Evolutionary conservation across 208 protist genomes (phyloP), one percentile per base, ranked within the genome.

Genomic region (Acanthamoeba culbertsoni): DNA sequence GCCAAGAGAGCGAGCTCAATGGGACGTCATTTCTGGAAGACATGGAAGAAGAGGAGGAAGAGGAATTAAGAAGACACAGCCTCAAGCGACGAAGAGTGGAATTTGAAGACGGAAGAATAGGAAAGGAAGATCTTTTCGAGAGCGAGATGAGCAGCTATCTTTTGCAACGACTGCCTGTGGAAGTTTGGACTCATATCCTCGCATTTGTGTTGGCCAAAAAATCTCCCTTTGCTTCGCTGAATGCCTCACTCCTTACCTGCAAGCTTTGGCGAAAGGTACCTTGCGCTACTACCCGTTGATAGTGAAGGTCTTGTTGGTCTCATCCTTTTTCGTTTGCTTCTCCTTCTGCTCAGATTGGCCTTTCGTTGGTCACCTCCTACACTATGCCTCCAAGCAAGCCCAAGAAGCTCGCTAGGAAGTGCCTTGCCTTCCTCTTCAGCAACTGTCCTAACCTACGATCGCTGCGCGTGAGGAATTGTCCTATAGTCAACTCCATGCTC

Each of bases 401-500:
- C 0, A 82, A 82, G 43, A 82, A 82, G 71, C n/a, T 82, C 40
- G 71, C 71, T 42, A 45, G 71, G 31, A 82, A 82, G n/a, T 82
- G 71, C 40, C 71, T 82, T 23, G 71, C 71, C 43, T 82, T 82
- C 31, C 71, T 82, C 71, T 82, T 82, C 18, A n/a, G 26, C 40
- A 82, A 82, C 71, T 82, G 71, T 28, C 71, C 71, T 14, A 82
- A 82, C 37, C 43, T 82, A 10, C 71, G 71, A 48, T 82, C 71
- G 40, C 71, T 82, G 18, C 71, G 71, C 43, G 71, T 82, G 26
- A 23, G 71, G 42, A 82, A 82, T 28, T 82, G 71, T 33, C 71
- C 71, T 18, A 82, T 82, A 23, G 71, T 82, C 37, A 82, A 82
- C 40, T 82, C 71, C 18, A 82, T 82, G 71, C 71, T 82, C 40